Percentiles rank a stretch among this genome's conserved stretches.
These are phyloP conservation scores for Syzygium aromaticum DNA, from an alignment of 345 rosid genomes.

Conservation along the genomic window DNA sequence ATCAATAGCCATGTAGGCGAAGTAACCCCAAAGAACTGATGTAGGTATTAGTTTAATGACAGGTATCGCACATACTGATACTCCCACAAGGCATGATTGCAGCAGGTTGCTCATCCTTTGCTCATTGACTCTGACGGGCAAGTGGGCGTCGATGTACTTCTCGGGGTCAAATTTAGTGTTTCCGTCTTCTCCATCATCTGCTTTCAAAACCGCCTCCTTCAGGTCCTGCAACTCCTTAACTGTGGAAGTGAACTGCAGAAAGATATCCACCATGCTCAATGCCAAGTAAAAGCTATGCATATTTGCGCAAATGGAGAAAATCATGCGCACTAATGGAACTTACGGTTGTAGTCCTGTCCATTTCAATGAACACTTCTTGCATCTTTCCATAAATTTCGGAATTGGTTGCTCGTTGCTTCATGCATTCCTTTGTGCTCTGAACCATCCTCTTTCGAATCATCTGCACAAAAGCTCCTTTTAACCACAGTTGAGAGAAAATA, in stretches of 20 bases:
- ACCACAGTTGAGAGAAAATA: slow-evolving; percentile 2
- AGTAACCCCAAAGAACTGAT: slow-evolving; percentile 87
- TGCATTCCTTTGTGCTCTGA: slow-evolving; percentile 66
- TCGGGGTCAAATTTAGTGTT: slow-evolving; percentile 58
- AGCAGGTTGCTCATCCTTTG: slow-evolving; percentile 71
- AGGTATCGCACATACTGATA: slow-evolving; percentile 46
- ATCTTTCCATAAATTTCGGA: slow-evolving; percentile 73
- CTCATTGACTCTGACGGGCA: slow-evolving; percentile 80
- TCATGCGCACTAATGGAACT: slow-evolving; percentile 1
- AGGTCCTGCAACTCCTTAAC: slow-evolving; percentile 54
- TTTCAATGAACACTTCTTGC: slow-evolving; percentile 64
- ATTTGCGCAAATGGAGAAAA: background rate
- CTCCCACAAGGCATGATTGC: slow-evolving; percentile 68
- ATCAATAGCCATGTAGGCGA: slow-evolving; percentile 87
- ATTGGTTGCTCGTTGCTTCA: slow-evolving; percentile 46
- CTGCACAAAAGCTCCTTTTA: slow-evolving; percentile 1
- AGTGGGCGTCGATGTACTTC: slow-evolving; percentile 49
- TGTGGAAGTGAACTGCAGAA: slow-evolving; percentile 35
- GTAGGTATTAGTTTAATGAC: slow-evolving; percentile 59
- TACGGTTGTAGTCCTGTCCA: slow-evolving; percentile 51
- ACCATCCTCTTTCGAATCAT: slow-evolving; percentile 66
- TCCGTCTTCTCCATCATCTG: slow-evolving; percentile 21
- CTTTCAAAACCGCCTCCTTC: slow-evolving; percentile 70
- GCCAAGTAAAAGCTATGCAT: background rate
- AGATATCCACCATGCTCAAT: background rate